Evolutionary conservation across 129 eudicot genomes (phyloP), one percentile per base, ranked within the genome.

Genomic region (Centella asiatica): DNA sequence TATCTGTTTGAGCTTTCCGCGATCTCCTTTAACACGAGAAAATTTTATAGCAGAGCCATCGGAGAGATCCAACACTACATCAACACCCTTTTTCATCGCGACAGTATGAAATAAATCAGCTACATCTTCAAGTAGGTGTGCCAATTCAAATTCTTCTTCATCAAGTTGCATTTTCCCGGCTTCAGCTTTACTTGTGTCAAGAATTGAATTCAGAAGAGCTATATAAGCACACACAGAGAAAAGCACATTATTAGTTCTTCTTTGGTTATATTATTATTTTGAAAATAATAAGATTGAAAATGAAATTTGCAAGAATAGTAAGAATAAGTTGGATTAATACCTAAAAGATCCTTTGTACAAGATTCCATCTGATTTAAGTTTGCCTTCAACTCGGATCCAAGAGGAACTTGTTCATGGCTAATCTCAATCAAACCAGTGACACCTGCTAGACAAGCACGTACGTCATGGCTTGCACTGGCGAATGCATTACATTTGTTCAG

Each of bases 391-490:
- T 78, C 83, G 9, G 95, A 86, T 40, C 65, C 60, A 34, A 61
- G 71, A 32, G 60, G 48, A 36, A 73, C 76, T 53, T 70, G 70
- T 19, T 17, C 18, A 1, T 15, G 70, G 29, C 72, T 74, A 6
- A 80, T 32, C 6, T 89, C 93, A 27, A 90, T 57, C 62, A 79
- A 37, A 19, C 85, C 87, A 25, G 58, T 64, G 28, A 90, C 74
- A 17, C 87, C 90, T 57, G 86, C 86, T 40, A 90, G 55, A 19
- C 76, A 69, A 52, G 81, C 83, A 18, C 97, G 90, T 1, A 85
- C 72, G 18, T 89, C 95, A 57, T 90, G 97, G 78, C 88, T 83
- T 23, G 89, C 93, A 2, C 60, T 74, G 19, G 81, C 89, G 65
- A 80, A 83, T 9, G 86, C 89, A n/a, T 68, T 66, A 70, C 81